Evolutionary conservation across 306 rosid genomes (phyloP).

Genomic region (Lathyrus tuberosus): DNA sequence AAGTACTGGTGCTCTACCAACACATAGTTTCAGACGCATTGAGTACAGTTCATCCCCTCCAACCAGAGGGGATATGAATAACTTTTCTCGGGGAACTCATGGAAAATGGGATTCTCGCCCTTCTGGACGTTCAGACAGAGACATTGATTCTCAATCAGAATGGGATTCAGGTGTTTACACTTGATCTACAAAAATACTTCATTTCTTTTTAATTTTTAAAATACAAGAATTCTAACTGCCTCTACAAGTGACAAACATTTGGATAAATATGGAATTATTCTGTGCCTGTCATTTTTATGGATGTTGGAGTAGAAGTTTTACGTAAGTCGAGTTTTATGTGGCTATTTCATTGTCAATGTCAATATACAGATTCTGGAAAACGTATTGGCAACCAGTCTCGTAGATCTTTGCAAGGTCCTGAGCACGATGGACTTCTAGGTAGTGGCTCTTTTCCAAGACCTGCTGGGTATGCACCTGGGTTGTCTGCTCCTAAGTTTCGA

Average conservation of each 20-base stretch:
- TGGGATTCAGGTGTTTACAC: conserved; percentile 76
- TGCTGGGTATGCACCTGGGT: conserved; percentile 72
- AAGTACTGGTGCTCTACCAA: conserved; percentile 63
- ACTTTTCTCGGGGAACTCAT: conserved; percentile 64
- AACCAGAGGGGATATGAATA: conserved; percentile 61
- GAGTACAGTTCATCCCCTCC: conserved; percentile 92
- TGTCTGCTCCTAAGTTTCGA: conserved; percentile 63
- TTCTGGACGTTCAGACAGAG: conserved; percentile 75
- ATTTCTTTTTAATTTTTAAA: neutral
- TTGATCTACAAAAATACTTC: conserved; percentile 26
- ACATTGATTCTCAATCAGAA: conserved; percentile 81
- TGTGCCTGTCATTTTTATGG: conserved; percentile 19
- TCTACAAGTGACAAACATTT: conserved; percentile 23
- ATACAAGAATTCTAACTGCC: neutral
- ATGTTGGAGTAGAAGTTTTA: conserved; percentile 31
- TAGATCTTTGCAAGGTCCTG: conserved; percentile 82
- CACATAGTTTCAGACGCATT: conserved; percentile 61
- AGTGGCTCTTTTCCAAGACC: conserved; percentile 97
- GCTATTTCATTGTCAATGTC: conserved; percentile 35
- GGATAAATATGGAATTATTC: conserved; percentile 15
- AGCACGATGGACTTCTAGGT: conserved; percentile 99
- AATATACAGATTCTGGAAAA: conserved; percentile 71
- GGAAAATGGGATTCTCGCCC: conserved; percentile 93
- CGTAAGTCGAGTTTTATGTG: conserved; percentile 15
- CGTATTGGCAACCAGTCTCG: conserved; percentile 68